Evolutionary conservation across 2,329 filamentous ascomycete genomes (phyloP), one percentile per base, ranked within the genome.

Genomic region (Parastagonospora avenae): DNA sequence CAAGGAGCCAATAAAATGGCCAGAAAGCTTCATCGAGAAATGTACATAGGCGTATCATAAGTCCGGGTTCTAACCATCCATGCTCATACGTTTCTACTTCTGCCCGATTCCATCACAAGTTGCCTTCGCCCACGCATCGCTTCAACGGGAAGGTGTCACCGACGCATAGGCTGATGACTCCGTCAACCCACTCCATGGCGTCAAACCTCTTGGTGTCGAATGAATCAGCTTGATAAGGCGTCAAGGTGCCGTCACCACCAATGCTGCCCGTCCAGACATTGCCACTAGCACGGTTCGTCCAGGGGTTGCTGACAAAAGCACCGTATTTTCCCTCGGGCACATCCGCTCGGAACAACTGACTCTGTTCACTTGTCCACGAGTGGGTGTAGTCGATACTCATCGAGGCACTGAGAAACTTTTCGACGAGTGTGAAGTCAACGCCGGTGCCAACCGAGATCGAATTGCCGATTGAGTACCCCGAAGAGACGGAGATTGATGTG

Each of bases 151-250:
- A 74, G 1, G 30, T 51, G 37, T 71, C 70, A 47, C 70, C 68
- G 32, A 62, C 68, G 63, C 76, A 77, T 2, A 77, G 62, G 6
- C 55, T 50, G 41, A 77, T 76, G 8, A 68, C 61, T 10, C 76
- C 76, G 60, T 75, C 68, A 8, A 77, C 75, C 75, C 76, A 78
- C 19, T 52, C 50, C 52, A 78, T 49, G 30, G 60, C 54, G 12
- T 59, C 66, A 43, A 66, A 75, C 10, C 33, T 48, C 63, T 72
- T 71, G 48, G 55, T 61, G 1, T 56, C 48, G 53, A 74, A 76
- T 2, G 62, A 67, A 57, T 77, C 74, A n/a, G 60, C 66, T 46
- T 62, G 62, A 56, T 73, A 77, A 30, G 55, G 48, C 0, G 50
- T 53, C 41, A 62, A 37, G 12, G 47, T 57, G 8, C 57, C 62